Evolutionary conservation across 805 yeast species (phyloP).

Genomic region (Kuraishia hungarica): DNA sequence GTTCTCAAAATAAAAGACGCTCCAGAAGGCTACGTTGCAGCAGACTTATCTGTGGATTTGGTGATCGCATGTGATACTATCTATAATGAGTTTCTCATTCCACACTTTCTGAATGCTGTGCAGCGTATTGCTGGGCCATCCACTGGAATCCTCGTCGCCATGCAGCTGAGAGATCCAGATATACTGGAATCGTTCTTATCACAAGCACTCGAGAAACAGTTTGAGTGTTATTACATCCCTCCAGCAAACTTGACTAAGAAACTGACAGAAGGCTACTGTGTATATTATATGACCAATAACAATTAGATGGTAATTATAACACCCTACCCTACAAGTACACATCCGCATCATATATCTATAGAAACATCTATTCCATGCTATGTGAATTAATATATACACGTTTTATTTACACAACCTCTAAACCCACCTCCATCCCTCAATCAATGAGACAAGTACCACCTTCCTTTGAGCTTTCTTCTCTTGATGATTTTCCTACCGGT

Average conservation of each 20-base stretch:
- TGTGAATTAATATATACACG: not conserved
- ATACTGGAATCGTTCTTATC: constrained; percentile 38
- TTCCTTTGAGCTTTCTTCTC: constrained; percentile 78
- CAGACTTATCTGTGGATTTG: constrained; percentile 21
- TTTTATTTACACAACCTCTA: not conserved
- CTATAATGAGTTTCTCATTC: constrained; percentile 52
- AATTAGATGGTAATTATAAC: not conserved
- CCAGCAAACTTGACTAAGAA: not conserved
- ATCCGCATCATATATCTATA: no score
- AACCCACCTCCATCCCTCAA: not conserved
- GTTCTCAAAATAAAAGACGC: not conserved
- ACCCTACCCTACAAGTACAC: no score
- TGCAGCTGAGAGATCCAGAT: constrained; percentile 48
- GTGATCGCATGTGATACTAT: constrained; percentile 59
- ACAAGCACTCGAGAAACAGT: constrained; percentile 16
- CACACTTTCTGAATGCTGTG: constrained; percentile 37
- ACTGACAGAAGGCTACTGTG: not conserved
- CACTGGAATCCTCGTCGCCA: constrained; percentile 31
- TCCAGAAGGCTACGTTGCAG: not conserved
- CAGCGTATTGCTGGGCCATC: constrained; percentile 22
- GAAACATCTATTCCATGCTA: no score
- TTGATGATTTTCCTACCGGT: constrained; percentile 73
- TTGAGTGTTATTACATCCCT: not conserved
- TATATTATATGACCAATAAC: not conserved
- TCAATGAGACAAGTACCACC: constrained; percentile 87